phyloP scores from a whole-genome alignment of 2,329 filamentous ascomycete species.

The Epichloe amarillans region DNA sequence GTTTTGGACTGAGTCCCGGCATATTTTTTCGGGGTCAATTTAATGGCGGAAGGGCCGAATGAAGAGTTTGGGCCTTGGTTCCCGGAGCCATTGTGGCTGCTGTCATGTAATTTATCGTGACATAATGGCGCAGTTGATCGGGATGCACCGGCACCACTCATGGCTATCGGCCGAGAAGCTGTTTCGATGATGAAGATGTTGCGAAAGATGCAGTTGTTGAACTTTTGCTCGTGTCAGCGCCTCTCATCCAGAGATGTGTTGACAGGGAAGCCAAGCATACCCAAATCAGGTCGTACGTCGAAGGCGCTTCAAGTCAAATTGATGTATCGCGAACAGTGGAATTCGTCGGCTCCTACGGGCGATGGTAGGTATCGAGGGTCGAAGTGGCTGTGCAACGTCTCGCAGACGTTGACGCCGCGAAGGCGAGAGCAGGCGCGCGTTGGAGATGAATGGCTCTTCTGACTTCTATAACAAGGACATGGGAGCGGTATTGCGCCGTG shows the following conservation, averaged over 20 bases:
- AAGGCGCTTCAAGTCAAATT: neutral
- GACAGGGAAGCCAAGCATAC: neutral
- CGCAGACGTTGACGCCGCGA: constrained; percentile 1
- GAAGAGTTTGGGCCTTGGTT: constrained; percentile 5
- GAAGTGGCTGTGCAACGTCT: neutral
- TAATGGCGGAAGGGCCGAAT: constrained; percentile 4
- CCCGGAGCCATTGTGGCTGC: constrained; percentile 2
- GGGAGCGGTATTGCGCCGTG: constrained; percentile 9
- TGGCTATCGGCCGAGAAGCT: constrained; percentile 11
- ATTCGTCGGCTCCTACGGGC: neutral
- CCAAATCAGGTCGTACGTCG: neutral
- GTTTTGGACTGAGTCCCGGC: constrained; percentile 15
- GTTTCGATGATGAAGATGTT: neutral
- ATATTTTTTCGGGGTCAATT: constrained; percentile 9
- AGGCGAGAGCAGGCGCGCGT: constrained; percentile 7
- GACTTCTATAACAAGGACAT: constrained; percentile 26
- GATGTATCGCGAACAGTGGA: neutral
- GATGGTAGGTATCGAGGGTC: neutral
- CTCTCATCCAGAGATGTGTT: neutral
- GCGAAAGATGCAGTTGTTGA: neutral
- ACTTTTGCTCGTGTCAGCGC: neutral
- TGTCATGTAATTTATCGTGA: constrained; percentile 9
- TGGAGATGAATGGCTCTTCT: constrained; percentile 15
- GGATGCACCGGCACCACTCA: constrained; percentile 17
- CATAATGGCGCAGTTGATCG: constrained; percentile 15